Evolutionary conservation across 805 yeast genomes (phyloP).

Genomic region (Metschnikowia borealis): DNA sequence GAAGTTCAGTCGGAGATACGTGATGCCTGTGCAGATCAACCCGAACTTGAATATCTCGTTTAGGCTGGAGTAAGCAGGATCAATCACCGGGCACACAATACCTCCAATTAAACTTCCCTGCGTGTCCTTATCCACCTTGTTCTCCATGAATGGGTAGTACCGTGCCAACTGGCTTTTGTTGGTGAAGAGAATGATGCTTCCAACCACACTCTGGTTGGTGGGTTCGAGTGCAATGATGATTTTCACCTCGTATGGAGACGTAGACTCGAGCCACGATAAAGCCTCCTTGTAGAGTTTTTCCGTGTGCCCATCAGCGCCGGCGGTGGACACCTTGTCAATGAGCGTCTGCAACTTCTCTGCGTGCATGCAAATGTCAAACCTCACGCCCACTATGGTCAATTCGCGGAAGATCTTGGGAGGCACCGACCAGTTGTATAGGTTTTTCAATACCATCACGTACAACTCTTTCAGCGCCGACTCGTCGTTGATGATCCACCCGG

Average conservation of each 20-base stretch:
- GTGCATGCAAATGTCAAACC: constrained; percentile 52
- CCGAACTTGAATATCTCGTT: constrained; percentile 54
- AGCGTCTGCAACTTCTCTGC: constrained; percentile 40
- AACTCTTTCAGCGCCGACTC: constrained; percentile 19
- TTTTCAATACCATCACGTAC: constrained; percentile 39
- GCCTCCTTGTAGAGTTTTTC: constrained; percentile 36
- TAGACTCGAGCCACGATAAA: constrained; percentile 25
- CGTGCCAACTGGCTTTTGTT: constrained; percentile 42
- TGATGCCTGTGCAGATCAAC: constrained; percentile 44
- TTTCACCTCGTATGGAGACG: constrained; percentile 34
- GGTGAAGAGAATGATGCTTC: constrained; percentile 47
- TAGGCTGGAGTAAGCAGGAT: constrained; percentile 49
- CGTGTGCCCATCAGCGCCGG: constrained; percentile 19
- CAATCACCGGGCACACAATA: constrained; percentile 50
- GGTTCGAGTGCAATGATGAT: constrained; percentile 54
- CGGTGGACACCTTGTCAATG: constrained; percentile 24
- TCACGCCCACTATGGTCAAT: constrained; percentile 52
- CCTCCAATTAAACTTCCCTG: constrained; percentile 39
- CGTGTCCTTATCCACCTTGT: constrained; percentile 21
- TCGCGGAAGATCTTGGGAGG: constrained; percentile 52
- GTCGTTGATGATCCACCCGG: constrained; percentile 37
- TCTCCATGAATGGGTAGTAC: constrained; percentile 51
- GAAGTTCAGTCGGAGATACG: constrained; percentile 21
- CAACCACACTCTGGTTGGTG: constrained; percentile 48
- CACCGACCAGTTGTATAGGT: constrained; percentile 47